Conservation (phyloP, 2,329 filamentous ascomycete species). For the Apiospora pterosperma region DNA sequence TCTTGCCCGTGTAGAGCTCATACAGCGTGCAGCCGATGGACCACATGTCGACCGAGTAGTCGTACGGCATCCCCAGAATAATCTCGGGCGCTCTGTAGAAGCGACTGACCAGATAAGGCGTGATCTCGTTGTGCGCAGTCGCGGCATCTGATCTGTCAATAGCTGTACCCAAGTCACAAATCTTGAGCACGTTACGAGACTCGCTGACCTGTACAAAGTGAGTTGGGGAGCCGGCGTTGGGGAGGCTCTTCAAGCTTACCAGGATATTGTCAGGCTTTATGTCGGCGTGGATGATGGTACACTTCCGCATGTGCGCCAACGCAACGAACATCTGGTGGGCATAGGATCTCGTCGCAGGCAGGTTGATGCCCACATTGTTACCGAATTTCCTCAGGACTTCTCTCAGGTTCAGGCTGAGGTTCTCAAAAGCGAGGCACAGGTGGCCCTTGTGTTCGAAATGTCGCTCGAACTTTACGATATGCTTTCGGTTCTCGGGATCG, state of each 20-base stretch:
- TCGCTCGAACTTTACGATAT: constrained; percentile 83
- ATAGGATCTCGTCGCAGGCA: constrained; percentile 82
- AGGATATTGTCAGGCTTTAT: constrained; percentile 97
- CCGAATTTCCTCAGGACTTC: constrained; percentile 96
- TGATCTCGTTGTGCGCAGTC: constrained; percentile 75
- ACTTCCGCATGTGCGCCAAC: constrained; percentile 82
- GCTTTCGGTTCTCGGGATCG: constrained; percentile 86
- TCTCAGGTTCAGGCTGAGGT: constrained; percentile 86
- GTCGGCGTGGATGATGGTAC: constrained; percentile 92
- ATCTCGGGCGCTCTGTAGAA: constrained; percentile 98
- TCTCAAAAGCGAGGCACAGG: constrained; percentile 95
- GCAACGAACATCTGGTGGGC: constrained; percentile 93
- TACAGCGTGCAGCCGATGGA: constrained; percentile 96
- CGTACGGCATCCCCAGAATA: constrained; percentile 93
- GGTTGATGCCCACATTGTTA: constrained; percentile 87
- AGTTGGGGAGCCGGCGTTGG: constrained; percentile 12
- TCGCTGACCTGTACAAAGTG: constrained; percentile 62
- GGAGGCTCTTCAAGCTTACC: constrained; percentile 40
- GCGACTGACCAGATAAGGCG: constrained; percentile 90
- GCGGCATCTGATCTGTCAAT: constrained; percentile 79
- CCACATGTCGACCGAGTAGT: constrained; percentile 96
- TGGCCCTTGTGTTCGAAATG: constrained; percentile 94
- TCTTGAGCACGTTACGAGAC: constrained; percentile 78
- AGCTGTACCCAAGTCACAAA: constrained; percentile 96
- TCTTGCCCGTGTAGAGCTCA: constrained; percentile 96